A percentile compares a stretch with the other conserved stretches of the same genome.
Evolutionary conservation across 495 filamentous ascomycete genomes (phyloP).

Genomic region (Thermothielavioides terrestris): DNA sequence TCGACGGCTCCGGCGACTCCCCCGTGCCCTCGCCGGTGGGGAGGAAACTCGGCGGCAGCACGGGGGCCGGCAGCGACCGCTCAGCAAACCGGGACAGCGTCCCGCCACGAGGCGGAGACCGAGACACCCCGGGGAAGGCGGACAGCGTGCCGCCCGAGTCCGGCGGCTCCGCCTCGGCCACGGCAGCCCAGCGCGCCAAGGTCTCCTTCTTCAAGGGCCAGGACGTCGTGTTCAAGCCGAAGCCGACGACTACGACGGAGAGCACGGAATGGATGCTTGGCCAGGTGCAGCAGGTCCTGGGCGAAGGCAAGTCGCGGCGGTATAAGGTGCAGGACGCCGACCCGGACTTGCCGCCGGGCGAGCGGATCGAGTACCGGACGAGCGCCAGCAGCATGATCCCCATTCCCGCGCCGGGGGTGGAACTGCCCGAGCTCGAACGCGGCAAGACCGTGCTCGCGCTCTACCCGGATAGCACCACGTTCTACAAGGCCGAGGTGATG

Average conservation of each 20-base stretch:
- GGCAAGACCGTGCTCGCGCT: slow-evolving; percentile 75
- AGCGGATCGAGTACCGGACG: slow-evolving; percentile 68
- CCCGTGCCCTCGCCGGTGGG: slow-evolving; percentile 55
- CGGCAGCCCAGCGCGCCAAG: slow-evolving; percentile 35
- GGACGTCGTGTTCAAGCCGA: slow-evolving; percentile 82
- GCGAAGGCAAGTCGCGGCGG: slow-evolving; percentile 78
- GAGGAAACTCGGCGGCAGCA: slow-evolving; percentile 45
- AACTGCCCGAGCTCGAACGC: slow-evolving; percentile 60
- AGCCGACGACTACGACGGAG: slow-evolving; percentile 54
- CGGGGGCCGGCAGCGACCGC: slow-evolving; percentile 41
- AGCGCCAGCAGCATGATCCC: slow-evolving; percentile 74
- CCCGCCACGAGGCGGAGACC: slow-evolving; percentile 34
- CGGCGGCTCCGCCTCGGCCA: slow-evolving; percentile 15
- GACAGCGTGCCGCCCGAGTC: slow-evolving; percentile 39
- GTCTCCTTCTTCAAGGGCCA: slow-evolving; percentile 56
- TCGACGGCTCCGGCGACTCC: slow-evolving; percentile 62
- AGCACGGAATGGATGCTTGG: slow-evolving; percentile 84
- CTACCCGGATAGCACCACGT: slow-evolving; percentile 90
- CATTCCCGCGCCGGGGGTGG: slow-evolving; percentile 48
- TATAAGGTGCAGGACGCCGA: slow-evolving; percentile 95
- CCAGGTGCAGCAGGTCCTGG: slow-evolving; percentile 72
- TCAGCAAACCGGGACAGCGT: slow-evolving; percentile 34
- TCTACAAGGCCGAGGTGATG: slow-evolving; percentile 94
- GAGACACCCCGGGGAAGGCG: slow-evolving; percentile 38
- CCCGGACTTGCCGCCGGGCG: slow-evolving; percentile 62